Evolutionary conservation across 1,284 basidiomycete genomes (phyloP), one percentile per base, ranked within the genome.

Genomic region (Inonotus hispidus): DNA sequence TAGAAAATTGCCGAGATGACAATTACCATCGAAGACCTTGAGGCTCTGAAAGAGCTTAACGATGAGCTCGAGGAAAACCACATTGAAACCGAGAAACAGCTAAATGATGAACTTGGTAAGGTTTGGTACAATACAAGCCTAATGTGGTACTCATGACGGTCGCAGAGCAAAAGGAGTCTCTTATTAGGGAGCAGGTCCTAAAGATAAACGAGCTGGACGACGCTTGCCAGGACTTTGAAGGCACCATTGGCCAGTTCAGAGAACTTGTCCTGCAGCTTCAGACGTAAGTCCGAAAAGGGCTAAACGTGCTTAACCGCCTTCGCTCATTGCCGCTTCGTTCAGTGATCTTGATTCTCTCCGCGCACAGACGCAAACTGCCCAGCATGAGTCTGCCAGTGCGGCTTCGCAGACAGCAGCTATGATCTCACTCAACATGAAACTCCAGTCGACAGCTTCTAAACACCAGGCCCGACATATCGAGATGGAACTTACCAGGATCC

Each of bases 41-140:
- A 99, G 70, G 87, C 95, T 13, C 83, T 99, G 56, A 93, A 95
- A 72, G 95, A 98, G 68, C 87, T 99, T 59, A 94, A 89, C 65
- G 96, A 99, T 67, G 97, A 99, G 74, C 82, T 99, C 2, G 97
- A 99, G 73, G 96, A 99, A 74, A 94, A 92, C 69, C 96, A 99
- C 67, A 73, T 93, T 6, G 96, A 98, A 73, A 93, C 94, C 0
- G 96, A 98, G 75, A 94, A 92, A 73, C 85, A 90, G 45, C 75
- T 99, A 65, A 89, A 95, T 68, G 93, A 93, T 60, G 95, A 98
- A 61, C 82, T 98, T 46, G 89, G 93, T 91, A 54, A 56, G 81
- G 71, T 54, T 25, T 27, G 41, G 16, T 43, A n/a, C 41, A 32
- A 32, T 4, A 4, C 32, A 32, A 32, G 8, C 11, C 41, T 6